Base-by-base conservation (phyloP, 208 protist species). In the Porcisia deanei region DNA sequence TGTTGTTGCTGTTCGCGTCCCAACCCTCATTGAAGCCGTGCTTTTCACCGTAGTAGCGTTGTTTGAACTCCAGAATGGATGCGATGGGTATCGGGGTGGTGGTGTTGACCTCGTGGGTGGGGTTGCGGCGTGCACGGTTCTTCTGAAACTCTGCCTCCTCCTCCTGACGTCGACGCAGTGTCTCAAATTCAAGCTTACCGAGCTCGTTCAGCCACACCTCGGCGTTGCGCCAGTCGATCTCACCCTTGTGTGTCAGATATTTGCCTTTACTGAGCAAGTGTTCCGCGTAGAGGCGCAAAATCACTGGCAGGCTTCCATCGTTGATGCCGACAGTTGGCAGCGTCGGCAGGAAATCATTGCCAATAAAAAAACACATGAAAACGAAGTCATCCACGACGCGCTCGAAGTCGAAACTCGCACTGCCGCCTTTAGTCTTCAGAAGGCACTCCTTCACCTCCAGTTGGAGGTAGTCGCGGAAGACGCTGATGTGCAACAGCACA, bases 261-360 rank as follows among this genome's bases (percentile, higher is more conserved):
- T 80, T 88, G 43, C 75, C 82, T 43, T 95, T 80, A 37, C 69
- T 75, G 25, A 97, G 88, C 30, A 98, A 64, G 55, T 88, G 61
- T 20, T 88, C 41, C 25, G 85, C 83, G 88, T 99, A 99, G 12
- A 97, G 68, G 25, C 91, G 77, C 67, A 99, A 81, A 78, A 99
- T 88, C 22, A 79, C 78, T 25, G 91, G 71, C 70, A 99, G 88
- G 37, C 93, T 95, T 67, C 96, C 97, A 76, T 99, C 96, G 71
- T 90, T 87, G 80, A 99, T 99, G 73, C 97, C 86, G 18, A 99
- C 66, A 2, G 91, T 94, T 37, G 98, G 98, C 55, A 99, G 85
- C 39, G 96, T 86, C 7, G 99, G 99, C 47, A 99, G 80, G 75
- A 99, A 99, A 81, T 99, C 99, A 86, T 99, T 99, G 9, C 99